These are phyloP conservation scores for Yamadazyma atmosphaerica DNA, from an alignment of 1,139 yeast genomes.

Conservation along the genomic window DNA sequence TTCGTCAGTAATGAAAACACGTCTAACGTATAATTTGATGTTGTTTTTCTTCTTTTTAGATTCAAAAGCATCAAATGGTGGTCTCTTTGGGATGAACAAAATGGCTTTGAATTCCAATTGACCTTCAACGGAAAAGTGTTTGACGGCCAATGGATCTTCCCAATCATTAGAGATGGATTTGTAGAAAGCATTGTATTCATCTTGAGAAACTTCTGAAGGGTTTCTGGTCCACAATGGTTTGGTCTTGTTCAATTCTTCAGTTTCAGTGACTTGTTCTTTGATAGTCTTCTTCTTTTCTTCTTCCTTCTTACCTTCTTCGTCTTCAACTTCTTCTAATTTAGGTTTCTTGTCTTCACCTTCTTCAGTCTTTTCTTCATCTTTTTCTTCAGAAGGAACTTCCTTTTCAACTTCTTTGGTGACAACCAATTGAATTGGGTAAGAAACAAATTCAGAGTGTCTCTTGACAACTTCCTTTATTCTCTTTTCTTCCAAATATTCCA, in stretches of 20 bases:
- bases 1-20: slow-evolving; percentile 99
- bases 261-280: slow-evolving; percentile 83
- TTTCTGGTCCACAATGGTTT: slow-evolving; percentile 99
- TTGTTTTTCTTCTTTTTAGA: slow-evolving; percentile 97
- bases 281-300: slow-evolving; percentile 70
- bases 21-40: slow-evolving; percentile 98
- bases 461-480: slow-evolving; percentile 99
- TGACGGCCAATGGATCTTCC: slow-evolving; percentile 99
- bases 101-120: slow-evolving; percentile 99
- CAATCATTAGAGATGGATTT: slow-evolving; percentile 99
- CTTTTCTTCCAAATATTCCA: slow-evolving; percentile 99
- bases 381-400: slow-evolving; percentile 80
- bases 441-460: slow-evolving; percentile 99
- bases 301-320: slow-evolving; percentile 67
- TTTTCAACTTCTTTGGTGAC: slow-evolving; percentile 99
- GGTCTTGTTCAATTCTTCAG: slow-evolving; percentile 98
- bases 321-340: slow-evolving; percentile 71
- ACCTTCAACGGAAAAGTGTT: slow-evolving; percentile 99
- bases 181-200: slow-evolving; percentile 99
- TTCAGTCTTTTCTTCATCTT: slow-evolving; percentile 55
- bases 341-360: slow-evolving; percentile 54
- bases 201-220: slow-evolving; percentile 97
- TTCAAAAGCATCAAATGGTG: slow-evolving; percentile 98
- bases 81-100: slow-evolving; percentile 97
- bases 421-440: slow-evolving; percentile 98